Percentiles rank a stretch among this genome's conserved stretches.
Conservation (phyloP, 371 early-diverging fungal genomes). For the Mortierella sp. region DNA sequence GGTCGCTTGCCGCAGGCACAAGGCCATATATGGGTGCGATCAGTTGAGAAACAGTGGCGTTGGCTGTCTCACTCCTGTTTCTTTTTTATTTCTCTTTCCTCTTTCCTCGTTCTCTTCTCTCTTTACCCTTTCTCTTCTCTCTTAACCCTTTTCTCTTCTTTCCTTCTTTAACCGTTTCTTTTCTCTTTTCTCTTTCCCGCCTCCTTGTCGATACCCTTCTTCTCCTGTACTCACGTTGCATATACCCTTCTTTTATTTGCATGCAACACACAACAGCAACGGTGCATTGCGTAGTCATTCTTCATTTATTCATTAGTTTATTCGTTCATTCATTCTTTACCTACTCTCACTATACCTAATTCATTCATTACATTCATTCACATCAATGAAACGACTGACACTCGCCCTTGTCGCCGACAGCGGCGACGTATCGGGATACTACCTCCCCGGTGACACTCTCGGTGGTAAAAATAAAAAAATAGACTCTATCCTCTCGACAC, state of each 20-base stretch:
- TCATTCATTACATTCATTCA: not conserved
- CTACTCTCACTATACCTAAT: not conserved
- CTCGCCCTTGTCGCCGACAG: constrained; percentile 5
- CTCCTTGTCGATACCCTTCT: not conserved
- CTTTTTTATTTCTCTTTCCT: not conserved
- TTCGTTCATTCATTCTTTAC: not conserved
- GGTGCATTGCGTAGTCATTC: not conserved
- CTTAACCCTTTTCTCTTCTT: not conserved
- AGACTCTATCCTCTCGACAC: not conserved
- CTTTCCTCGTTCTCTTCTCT: not conserved
- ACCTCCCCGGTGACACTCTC: constrained; percentile 23
- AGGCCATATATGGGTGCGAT: no score
- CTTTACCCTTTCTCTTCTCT: not conserved
- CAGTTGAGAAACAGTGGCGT: not conserved
- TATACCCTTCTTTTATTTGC: no score
- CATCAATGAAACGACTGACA: constrained; percentile 16
- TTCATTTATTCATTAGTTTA: not conserved
- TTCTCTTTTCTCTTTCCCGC: not conserved
- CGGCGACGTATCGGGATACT: not conserved
- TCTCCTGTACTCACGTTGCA: not conserved
- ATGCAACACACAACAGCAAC: not conserved
- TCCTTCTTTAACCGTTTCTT: not conserved
- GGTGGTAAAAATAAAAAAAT: constrained; percentile 8
- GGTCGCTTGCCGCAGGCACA: no score
- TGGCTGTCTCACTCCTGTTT: not conserved